Evolutionary conservation across 2,329 filamentous ascomycete genomes (phyloP).

Genomic region (Calonectria naviculata): DNA sequence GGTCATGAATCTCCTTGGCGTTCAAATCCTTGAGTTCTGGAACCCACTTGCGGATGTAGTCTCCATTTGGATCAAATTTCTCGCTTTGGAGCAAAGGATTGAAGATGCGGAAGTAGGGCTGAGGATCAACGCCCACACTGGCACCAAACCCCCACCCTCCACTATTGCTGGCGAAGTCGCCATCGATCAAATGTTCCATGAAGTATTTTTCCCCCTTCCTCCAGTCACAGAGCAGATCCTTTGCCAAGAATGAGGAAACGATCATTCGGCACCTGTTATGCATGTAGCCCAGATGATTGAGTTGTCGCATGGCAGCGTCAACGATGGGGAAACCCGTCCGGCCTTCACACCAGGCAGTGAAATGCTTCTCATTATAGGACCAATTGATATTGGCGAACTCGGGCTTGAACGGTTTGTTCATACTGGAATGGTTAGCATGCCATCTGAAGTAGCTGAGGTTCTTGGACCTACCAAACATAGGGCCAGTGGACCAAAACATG

Average conservation of each 20-base stretch:
- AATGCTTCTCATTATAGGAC: slow-evolving; percentile 78
- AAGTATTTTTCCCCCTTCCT: slow-evolving; percentile 84
- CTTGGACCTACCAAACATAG: slow-evolving; percentile 73
- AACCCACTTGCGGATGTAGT: slow-evolving; percentile 87
- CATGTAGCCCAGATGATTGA: slow-evolving; percentile 78
- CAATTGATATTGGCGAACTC: slow-evolving; percentile 86
- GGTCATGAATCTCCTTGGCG: slow-evolving; percentile 82
- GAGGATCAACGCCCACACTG: slow-evolving; percentile 81
- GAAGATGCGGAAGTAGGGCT: slow-evolving; percentile 93
- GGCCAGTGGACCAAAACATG: slow-evolving; percentile 89
- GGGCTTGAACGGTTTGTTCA: slow-evolving; percentile 78
- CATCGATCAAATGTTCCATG: slow-evolving; percentile 84
- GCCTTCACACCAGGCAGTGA: slow-evolving; percentile 80
- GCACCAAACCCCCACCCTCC: slow-evolving; percentile 69
- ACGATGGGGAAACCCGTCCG: slow-evolving; percentile 85
- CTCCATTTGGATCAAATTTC: slow-evolving; percentile 83
- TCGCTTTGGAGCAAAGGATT: slow-evolving; percentile 88
- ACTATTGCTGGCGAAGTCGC: slow-evolving; percentile 84
- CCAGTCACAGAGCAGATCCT: slow-evolving; percentile 87
- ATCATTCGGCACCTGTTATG: slow-evolving; percentile 90
- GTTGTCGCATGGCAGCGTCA: slow-evolving; percentile 87
- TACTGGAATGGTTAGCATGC: slow-evolving; percentile 43
- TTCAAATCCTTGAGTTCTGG: slow-evolving; percentile 75
- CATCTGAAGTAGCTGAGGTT: background rate
- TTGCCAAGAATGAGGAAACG: slow-evolving; percentile 81